Evolutionary conservation across 352 stramenopile species (phyloP), one percentile per base, ranked within the genome.

Genomic region (Pythium coloratum): DNA sequence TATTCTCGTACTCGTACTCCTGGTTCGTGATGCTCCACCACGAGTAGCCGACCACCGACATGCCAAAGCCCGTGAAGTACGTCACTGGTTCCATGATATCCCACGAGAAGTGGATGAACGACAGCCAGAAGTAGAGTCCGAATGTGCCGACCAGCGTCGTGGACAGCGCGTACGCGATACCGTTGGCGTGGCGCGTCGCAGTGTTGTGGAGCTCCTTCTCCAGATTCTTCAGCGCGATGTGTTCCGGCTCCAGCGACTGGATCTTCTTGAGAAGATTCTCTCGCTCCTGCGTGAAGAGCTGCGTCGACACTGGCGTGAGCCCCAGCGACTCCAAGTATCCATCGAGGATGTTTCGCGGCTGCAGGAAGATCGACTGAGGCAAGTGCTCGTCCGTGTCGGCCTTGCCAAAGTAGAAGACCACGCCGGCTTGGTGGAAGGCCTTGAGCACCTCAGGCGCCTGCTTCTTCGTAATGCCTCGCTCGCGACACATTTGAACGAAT

Each of bases 41-140:
- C 54, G 78, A 67, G 70, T 94, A 95, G 16, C 81, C 81, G 18
- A 94, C 60, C 56, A 96, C 81, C 24, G 76, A 88, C 55, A 92
- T 76, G 34, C 83, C 86, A 61, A 93, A 94, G 33, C 87, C 88
- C 12, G 85, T 94, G 63, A 95, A 94, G 74, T 96, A 96, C 67
- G 86, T 96, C 66, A 96, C 86, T 0, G 88, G 88, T 66, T 96
- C 88, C 88, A 96, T 96, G 61, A 95, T 96, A 66, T 95, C 86
- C 88, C 86, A 96, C 54, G 86, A 94, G 59, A 94, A 93, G 70
- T 96, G 82, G 66, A 95, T 90, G 68, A 95, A 95, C 57, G 85
- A 88, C 34, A 96, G 76, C 82, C 84, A 96, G 33, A 92, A 93
- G 77, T 96, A 96, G 20, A 94, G 75, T 1, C 83, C 82, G 38